A percentile compares a stretch with the other conserved stretches of the same genome.
These are phyloP conservation scores for Kalaharituber pfeilii DNA, from an alignment of 2,329 filamentous ascomycete genomes.

Conservation along the genomic window DNA sequence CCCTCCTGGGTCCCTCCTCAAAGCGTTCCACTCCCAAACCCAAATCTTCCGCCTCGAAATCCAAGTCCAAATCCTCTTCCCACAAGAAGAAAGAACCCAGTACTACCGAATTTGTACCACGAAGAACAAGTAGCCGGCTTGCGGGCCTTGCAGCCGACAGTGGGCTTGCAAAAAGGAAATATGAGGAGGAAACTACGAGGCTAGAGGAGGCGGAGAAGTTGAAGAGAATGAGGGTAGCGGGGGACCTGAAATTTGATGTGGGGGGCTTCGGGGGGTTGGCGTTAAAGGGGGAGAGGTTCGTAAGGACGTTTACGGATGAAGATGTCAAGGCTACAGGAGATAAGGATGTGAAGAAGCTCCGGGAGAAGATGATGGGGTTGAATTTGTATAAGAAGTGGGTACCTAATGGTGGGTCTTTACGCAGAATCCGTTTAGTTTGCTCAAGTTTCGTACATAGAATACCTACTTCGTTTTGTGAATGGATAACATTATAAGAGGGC, in stretches of 20 bases:
- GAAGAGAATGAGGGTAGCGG: conserved; percentile 48
- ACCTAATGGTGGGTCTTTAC: conserved; percentile 46
- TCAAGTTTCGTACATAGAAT: too few species aligned
- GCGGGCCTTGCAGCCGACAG: conserved; percentile 47
- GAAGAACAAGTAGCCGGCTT: conserved; percentile 44
- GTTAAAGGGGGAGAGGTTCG: conserved; percentile 53
- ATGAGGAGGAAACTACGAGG: conserved; percentile 44
- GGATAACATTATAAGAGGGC: conserved; percentile 3
- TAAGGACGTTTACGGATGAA: conserved; percentile 70
- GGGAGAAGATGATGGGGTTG: conserved; percentile 60
- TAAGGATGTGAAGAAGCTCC: conserved; percentile 52
- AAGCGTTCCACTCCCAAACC: conserved; percentile 4
- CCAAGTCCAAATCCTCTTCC: conserved; percentile 1
- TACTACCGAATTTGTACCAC: conserved; percentile 43
- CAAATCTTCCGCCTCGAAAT: not conserved
- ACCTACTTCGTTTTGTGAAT: too few species aligned
- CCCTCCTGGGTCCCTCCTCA: conserved; percentile 11
- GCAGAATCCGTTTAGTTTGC: too few species aligned
- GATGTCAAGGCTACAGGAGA: conserved; percentile 66
- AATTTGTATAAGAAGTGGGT: conserved; percentile 69
- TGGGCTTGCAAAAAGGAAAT: conserved; percentile 50
- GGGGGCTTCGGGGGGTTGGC: conserved; percentile 52
- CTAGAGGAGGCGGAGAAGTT: conserved; percentile 37
- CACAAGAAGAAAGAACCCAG: conserved; percentile 23
- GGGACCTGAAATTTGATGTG: conserved; percentile 53